Percentiles rank a stretch among this genome's conserved stretches.
Conservation (phyloP, 1,284 basidiomycete genomes). For the Leccinum pachyderme region DNA sequence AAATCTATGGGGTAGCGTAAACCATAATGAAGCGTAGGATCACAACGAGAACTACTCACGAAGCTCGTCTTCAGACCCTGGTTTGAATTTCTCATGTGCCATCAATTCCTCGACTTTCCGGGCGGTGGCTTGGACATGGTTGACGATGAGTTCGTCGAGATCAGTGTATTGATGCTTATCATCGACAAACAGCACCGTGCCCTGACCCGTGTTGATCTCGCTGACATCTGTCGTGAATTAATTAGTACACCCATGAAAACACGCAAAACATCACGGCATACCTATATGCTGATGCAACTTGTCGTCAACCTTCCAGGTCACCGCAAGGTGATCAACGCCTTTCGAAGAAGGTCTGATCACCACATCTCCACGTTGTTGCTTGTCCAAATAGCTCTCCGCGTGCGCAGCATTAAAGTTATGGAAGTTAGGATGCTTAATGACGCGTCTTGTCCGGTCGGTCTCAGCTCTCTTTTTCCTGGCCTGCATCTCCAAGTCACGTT, state of each 20-base stretch:
- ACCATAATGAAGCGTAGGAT: background rate
- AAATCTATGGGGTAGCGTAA: conserved; percentile 52
- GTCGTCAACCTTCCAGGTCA: conserved; percentile 99
- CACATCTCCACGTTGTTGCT: conserved; percentile 91
- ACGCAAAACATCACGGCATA: conserved; percentile 33
- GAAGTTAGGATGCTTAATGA: conserved; percentile 99
- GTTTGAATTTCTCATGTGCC: conserved; percentile 95
- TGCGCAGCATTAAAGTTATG: conserved; percentile 92
- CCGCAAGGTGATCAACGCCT: conserved; percentile 90
- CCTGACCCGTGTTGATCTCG: conserved; percentile 79
- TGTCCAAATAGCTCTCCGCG: conserved; percentile 88
- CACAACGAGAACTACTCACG: conserved; percentile 54
- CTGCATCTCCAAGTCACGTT: conserved; percentile 73
- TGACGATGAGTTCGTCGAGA: conserved; percentile 96
- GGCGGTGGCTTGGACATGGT: conserved; percentile 94
- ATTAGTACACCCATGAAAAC: conserved; percentile 9
- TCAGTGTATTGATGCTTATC: conserved; percentile 86
- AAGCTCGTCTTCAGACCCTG: conserved; percentile 83
- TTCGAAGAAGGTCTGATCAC: conserved; percentile 97
- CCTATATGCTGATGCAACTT: conserved; percentile 97
- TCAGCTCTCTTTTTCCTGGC: conserved; percentile 84
- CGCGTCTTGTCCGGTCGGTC: conserved; percentile 73
- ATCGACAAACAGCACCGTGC: conserved; percentile 78
- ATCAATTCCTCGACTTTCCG: conserved; percentile 94
- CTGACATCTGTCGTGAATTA: conserved; percentile 69